phyloP scores from a whole-genome alignment of 2,329 filamentous ascomycete genomes.

The Drechslerella dactyloides region DNA sequence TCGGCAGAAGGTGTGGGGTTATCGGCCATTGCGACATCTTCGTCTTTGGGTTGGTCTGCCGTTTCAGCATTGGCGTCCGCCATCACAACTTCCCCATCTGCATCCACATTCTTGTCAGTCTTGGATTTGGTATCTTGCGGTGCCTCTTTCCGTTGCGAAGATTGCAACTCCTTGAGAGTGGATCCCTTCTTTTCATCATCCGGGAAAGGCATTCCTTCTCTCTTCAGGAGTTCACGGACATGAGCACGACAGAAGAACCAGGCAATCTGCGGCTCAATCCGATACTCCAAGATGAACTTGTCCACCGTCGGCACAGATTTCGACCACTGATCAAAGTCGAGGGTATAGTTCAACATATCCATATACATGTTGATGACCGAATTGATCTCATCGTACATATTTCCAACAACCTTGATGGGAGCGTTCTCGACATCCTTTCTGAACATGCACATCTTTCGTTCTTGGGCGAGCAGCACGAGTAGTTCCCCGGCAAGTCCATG shows the following conservation, averaged over 20 bases:
- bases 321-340: constrained; percentile 79
- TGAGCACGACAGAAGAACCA: constrained; percentile 60
- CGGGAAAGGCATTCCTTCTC: constrained; percentile 53
- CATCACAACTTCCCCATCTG: constrained; percentile 46
- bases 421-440: constrained; percentile 72
- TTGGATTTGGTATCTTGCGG: constrained; percentile 24
- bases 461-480: constrained; percentile 88
- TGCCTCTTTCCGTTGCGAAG: constrained; percentile 36
- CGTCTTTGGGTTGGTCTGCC: constrained; percentile 54
- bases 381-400: constrained; percentile 82
- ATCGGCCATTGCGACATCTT: constrained; percentile 60
- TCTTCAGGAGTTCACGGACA: constrained; percentile 63
- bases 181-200: constrained; percentile 52
- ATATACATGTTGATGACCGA: constrained; percentile 51
- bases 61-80: constrained; percentile 42
- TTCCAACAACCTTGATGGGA: constrained; percentile 80
- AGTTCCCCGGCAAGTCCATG: constrained; percentile 79
- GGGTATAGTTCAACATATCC: constrained; percentile 61
- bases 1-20: constrained; percentile 54
- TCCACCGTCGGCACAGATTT: constrained; percentile 75
- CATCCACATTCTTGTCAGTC: constrained; percentile 32
- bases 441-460: constrained; percentile 84
- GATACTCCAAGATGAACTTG: constrained; percentile 76
- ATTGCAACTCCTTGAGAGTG: constrained; percentile 34
- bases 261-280: constrained; percentile 69